Evolutionary conservation across 371 early-diverging fungal species (phyloP).

Genomic region (Mucor piriformis): DNA sequence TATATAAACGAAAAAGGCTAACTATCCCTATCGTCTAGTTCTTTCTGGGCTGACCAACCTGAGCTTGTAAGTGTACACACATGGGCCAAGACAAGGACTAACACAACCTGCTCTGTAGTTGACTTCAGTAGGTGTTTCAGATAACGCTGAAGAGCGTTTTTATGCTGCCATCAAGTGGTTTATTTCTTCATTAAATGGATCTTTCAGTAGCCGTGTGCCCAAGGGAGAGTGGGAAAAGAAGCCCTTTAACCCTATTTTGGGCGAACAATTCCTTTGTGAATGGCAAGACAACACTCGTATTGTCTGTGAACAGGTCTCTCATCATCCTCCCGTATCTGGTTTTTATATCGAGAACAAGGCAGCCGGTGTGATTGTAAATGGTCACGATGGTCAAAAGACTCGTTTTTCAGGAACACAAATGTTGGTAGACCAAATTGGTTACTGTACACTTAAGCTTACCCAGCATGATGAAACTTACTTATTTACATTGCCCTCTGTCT

Average conservation of each 20-base stretch:
- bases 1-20: background rate
- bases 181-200: conserved; percentile 77
- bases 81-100: background rate
- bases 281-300: conserved; percentile 74
- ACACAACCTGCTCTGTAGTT: conserved; percentile 27
- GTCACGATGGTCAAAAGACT: conserved; percentile 83
- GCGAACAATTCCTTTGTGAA: conserved; percentile 75
- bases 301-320: conserved; percentile 76
- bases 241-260: conserved; percentile 86
- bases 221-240: conserved; percentile 82
- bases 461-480: conserved; percentile 68
- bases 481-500: conserved; percentile 76
- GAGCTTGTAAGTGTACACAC: conserved; percentile 33
- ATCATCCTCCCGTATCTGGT: conserved; percentile 80
- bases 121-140: conserved; percentile 59
- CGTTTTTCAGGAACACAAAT: conserved; percentile 78
- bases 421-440: conserved; percentile 79
- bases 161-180: conserved; percentile 77
- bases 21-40: conserved; percentile 19
- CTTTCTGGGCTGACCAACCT: conserved; percentile 55
- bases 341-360: conserved; percentile 74
- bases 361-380: conserved; percentile 70
- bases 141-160: conserved; percentile 70
- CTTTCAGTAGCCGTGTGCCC: conserved; percentile 69
- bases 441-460: conserved; percentile 62